Percentiles rank a stretch among this genome's conserved stretches.
phyloP scores from a whole-genome alignment of 768 basidiomycete genomes.

The Mycena rosella region DNA sequence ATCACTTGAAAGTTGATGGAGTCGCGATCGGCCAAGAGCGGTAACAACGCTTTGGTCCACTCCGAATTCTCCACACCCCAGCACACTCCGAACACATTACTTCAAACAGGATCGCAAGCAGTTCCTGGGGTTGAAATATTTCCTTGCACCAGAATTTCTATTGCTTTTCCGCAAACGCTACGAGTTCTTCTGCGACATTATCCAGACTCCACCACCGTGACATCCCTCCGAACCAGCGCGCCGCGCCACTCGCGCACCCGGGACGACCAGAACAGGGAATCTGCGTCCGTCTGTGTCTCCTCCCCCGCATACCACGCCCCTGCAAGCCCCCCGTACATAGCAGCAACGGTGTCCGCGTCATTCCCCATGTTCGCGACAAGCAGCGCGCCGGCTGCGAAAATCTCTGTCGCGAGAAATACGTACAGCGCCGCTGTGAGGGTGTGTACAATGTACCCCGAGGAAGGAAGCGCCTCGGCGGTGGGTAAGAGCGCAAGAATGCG shows the following conservation, averaged over 20 bases:
- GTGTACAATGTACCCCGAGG: conserved; percentile 57
- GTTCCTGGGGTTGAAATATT: too few relatives aligned
- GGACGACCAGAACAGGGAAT: conserved; percentile 52
- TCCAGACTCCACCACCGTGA: conserved; percentile 53
- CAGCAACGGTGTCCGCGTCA: conserved; percentile 62
- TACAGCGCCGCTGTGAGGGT: conserved; percentile 58
- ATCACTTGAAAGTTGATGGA: too few relatives aligned
- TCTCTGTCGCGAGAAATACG: conserved; percentile 58
- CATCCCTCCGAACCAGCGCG: conserved; percentile 46
- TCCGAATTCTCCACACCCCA: too few relatives aligned
- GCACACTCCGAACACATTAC: too few relatives aligned
- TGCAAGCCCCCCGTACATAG: conserved; percentile 60
- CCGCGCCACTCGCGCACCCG: conserved; percentile 52
- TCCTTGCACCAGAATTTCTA: too few relatives aligned
- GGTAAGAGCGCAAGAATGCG: conserved; percentile 43
- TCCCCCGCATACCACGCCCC: conserved; percentile 56
- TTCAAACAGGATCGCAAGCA: too few relatives aligned
- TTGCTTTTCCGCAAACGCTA: not conserved
- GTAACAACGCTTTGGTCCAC: too few relatives aligned
- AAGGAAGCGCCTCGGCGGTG: conserved; percentile 45
- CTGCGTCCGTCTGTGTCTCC: conserved; percentile 19
- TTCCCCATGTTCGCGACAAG: conserved; percentile 58
- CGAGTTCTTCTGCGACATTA: conserved; percentile 54
- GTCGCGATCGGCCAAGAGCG: too few relatives aligned
- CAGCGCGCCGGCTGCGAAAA: conserved; percentile 59